phyloP scores from a whole-genome alignment of 1,139 yeast species.

The Geotrichum phurueaensis region DNA sequence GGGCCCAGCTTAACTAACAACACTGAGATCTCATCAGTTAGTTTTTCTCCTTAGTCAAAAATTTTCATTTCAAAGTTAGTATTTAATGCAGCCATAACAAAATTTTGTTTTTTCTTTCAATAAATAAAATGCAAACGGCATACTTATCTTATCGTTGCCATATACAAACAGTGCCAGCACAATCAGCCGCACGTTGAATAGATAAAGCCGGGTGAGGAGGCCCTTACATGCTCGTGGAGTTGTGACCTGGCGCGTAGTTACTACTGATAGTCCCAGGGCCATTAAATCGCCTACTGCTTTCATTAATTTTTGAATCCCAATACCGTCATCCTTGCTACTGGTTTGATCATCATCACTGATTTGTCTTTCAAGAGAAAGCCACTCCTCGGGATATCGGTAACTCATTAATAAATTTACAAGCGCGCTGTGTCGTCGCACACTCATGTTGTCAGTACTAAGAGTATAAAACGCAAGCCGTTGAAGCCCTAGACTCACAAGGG shows the following conservation, averaged over 20 bases:
- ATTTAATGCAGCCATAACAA: too few relatives aligned
- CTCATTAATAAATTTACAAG: neutral
- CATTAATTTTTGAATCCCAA: neutral
- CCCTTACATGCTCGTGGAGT: neutral
- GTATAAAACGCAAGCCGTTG: neutral
- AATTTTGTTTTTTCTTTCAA: neutral
- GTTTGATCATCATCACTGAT: neutral
- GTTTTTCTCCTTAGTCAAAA: neutral
- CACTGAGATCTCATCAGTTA: neutral
- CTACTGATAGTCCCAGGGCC: neutral
- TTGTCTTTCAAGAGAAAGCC: neutral
- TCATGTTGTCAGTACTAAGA: neutral
- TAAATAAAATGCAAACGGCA: neutral
- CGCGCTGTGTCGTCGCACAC: neutral
- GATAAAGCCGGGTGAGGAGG: neutral
- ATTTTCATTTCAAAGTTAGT: neutral
- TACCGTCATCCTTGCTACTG: neutral
- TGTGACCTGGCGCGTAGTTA: neutral
- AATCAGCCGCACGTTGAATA: neutral
- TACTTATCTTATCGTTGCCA: neutral
- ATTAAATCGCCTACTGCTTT: neutral
- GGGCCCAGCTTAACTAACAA: neutral
- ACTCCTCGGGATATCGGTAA: neutral
- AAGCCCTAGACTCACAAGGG: neutral
- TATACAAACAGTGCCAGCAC: neutral